phyloP scores from a whole-genome alignment of 2,329 filamentous ascomycete genomes.

The Gyromitra esculenta region DNA sequence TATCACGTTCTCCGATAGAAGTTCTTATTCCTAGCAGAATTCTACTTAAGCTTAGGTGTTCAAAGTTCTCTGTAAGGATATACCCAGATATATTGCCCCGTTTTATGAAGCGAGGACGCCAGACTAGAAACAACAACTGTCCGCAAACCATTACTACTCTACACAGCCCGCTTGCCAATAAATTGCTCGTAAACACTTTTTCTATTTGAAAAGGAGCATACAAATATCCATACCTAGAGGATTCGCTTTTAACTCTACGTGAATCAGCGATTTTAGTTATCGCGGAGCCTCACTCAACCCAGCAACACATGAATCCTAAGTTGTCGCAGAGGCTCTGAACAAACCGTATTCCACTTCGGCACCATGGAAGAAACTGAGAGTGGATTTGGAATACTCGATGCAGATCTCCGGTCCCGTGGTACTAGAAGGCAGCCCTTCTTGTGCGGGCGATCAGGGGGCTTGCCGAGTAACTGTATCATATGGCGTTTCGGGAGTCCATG shows the following conservation, averaged over 20 bases:
- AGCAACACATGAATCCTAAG: constrained; percentile 11
- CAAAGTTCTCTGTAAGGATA: neutral
- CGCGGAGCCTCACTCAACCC: constrained; percentile 1
- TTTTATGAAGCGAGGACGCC: neutral
- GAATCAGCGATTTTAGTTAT: neutral
- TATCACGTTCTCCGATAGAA: too few species aligned
- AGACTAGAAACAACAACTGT: neutral
- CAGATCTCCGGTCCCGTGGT: neutral
- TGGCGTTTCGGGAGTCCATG: constrained; percentile 26
- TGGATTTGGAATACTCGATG: constrained; percentile 1
- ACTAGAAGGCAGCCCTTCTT: neutral
- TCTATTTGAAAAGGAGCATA: neutral
- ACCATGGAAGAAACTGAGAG: neutral
- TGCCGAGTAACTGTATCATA: constrained; percentile 28
- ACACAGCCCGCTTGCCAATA: neutral
- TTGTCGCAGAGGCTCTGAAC: constrained; percentile 3
- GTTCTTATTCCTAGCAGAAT: neutral
- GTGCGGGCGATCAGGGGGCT: constrained; percentile 20
- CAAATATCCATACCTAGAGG: neutral
- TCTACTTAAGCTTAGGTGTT: neutral
- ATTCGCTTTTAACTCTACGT: neutral
- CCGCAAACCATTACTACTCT: neutral
- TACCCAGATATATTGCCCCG: neutral
- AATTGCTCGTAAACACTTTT: neutral
- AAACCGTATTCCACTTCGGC: neutral